Evolutionary conservation across 306 rosid genomes (phyloP).

Genomic region (Prunus armeniaca): DNA sequence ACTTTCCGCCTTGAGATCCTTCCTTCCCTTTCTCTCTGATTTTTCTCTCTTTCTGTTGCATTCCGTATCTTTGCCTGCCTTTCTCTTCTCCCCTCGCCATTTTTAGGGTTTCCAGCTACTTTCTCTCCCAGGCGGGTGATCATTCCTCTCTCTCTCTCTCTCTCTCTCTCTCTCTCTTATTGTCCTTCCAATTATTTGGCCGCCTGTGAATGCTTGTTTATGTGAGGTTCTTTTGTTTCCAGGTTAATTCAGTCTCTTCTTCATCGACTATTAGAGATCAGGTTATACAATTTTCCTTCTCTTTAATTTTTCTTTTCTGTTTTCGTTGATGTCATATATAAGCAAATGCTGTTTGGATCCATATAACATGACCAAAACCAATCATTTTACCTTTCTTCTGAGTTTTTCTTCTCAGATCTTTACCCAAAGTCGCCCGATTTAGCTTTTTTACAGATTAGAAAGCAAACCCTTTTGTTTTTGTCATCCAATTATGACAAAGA

Average conservation of each 20-base stretch:
- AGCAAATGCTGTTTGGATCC: neutral
- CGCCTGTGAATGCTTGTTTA: neutral
- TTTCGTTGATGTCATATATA: neutral
- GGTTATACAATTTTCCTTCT: neutral
- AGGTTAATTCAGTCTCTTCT: neutral
- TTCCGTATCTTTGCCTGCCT: neutral
- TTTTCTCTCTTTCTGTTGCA: conserved; percentile 7
- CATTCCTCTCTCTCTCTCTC: neutral
- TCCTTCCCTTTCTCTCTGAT: conserved; percentile 9
- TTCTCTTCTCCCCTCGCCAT: neutral
- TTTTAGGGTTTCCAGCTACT: conserved; percentile 23
- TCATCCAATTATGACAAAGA: neutral
- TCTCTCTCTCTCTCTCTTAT: neutral
- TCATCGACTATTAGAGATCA: neutral
- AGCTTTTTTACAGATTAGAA: neutral
- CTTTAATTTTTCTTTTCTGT: neutral
- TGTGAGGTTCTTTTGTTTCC: neutral
- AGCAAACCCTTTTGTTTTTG: neutral
- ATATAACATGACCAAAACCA: no score
- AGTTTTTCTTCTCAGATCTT: neutral
- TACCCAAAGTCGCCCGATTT: neutral
- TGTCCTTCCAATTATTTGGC: neutral
- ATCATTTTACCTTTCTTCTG: no score
- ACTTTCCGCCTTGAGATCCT: conserved; percentile 11
- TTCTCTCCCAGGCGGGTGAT: conserved; percentile 8